These are phyloP conservation scores for Adansonia grandidieri DNA, from an alignment of 441 rosid genomes.

Conservation along the genomic window DNA sequence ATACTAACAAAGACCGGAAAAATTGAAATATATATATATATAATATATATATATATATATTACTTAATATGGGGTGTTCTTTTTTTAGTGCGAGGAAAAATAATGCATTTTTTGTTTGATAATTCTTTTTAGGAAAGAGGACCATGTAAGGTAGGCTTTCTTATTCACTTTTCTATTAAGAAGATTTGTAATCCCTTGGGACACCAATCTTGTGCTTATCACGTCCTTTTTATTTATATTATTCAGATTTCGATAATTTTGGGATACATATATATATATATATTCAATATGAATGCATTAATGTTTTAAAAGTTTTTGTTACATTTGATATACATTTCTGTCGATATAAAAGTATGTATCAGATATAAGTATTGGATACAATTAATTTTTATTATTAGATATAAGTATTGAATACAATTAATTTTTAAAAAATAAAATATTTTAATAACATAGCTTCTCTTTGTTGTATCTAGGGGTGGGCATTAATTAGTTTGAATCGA, in stretches of 20 bases:
- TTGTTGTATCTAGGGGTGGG: too few species aligned
- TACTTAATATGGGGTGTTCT: not conserved
- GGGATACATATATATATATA: too few species aligned
- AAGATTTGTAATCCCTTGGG: slow-evolving; percentile 20
- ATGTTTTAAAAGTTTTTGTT: too few species aligned
- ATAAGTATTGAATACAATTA: too few species aligned
- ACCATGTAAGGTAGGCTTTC: slow-evolving; percentile 48
- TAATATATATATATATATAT: not conserved
- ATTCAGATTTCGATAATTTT: not conserved
- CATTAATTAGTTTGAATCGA: too few species aligned
- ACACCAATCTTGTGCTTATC: slow-evolving; percentile 28
- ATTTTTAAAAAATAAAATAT: too few species aligned
- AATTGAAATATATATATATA: not conserved
- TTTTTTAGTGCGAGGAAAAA: not conserved
- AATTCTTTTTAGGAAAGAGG: slow-evolving; percentile 29
- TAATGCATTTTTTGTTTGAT: slow-evolving; percentile 16
- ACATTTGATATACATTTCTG: too few species aligned
- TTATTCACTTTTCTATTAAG: slow-evolving; percentile 38
- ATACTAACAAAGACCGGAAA: not conserved
- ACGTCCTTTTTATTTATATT: not conserved
- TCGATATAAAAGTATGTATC: too few species aligned
- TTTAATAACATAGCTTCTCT: too few species aligned
- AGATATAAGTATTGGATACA: too few species aligned
- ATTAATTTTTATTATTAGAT: too few species aligned
- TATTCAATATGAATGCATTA: too few species aligned